Percentiles rank a stretch among this genome's conserved stretches.
These are phyloP conservation scores for Sclerotinia subarctica DNA, from an alignment of 2,329 filamentous ascomycete species.

Conservation along the genomic window DNA sequence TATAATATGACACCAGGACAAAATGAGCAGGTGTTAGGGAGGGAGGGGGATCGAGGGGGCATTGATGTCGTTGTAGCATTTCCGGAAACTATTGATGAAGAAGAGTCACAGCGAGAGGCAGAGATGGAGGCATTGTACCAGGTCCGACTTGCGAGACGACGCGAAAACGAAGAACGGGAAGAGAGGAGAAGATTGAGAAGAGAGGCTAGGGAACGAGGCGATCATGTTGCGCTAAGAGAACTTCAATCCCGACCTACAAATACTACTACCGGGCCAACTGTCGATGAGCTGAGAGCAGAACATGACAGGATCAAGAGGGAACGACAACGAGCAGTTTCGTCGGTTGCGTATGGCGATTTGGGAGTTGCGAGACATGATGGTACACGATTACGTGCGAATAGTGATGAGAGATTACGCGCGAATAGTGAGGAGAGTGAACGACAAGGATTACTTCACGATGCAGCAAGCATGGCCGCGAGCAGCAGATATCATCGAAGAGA, in stretches of 20 bases:
- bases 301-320: constrained; percentile 56
- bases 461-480: constrained; percentile 49
- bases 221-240: constrained; percentile 64
- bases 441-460: constrained; percentile 67
- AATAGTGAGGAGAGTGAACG: constrained; percentile 70
- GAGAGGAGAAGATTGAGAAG: constrained; percentile 65
- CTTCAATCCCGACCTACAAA: constrained; percentile 54
- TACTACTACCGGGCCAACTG: constrained; percentile 43
- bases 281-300: constrained; percentile 57
- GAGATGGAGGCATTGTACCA: constrained; percentile 94
- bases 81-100: constrained; percentile 72
- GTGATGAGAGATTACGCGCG: constrained; percentile 67
- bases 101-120: constrained; percentile 75
- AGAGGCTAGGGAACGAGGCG: constrained; percentile 70
- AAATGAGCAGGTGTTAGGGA: constrained; percentile 76
- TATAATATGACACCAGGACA: constrained; percentile 73
- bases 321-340: constrained; percentile 66
- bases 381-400: constrained; percentile 69
- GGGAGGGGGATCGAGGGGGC: constrained; percentile 87
- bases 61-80: constrained; percentile 88
- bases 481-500: constrained; percentile 45
- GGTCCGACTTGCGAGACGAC: constrained; percentile 73
- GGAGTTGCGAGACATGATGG: constrained; percentile 76
- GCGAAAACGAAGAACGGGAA: constrained; percentile 73
- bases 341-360: constrained; percentile 72